Conservation (phyloP, 495 filamentous ascomycete species). For the Bathelium albidoporum region DNA sequence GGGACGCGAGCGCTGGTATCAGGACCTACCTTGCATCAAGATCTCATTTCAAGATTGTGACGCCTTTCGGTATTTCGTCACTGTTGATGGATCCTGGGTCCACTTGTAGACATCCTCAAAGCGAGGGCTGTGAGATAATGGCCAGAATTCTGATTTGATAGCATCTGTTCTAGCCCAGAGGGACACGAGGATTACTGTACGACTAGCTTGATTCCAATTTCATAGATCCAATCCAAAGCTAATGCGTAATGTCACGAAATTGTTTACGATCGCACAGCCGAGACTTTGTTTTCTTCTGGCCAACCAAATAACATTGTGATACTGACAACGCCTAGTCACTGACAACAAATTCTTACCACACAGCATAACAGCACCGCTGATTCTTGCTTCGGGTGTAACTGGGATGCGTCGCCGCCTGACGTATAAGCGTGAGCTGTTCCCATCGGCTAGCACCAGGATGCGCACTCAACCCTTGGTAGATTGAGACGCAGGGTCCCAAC, state of each 20-base stretch:
- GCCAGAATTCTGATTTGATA: neutral
- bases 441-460: neutral
- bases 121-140: neutral
- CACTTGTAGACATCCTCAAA: neutral
- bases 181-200: neutral
- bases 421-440: neutral
- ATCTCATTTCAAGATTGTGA: neutral
- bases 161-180: neutral
- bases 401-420: too few species aligned
- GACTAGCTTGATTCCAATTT: neutral
- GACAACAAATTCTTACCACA: too few species aligned
- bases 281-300: too few species aligned
- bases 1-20: too few species aligned
- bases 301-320: too few species aligned
- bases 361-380: too few species aligned
- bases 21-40: neutral
- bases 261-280: too few species aligned
- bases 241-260: too few species aligned
- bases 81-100: neutral
- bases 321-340: too few species aligned
- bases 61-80: neutral
- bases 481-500: neutral
- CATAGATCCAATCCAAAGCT: neutral
- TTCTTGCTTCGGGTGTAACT: too few species aligned
- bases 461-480: neutral